Evolutionary conservation across 2,329 filamentous ascomycete species (phyloP).

Genomic region (Aspergillus sp.): DNA sequence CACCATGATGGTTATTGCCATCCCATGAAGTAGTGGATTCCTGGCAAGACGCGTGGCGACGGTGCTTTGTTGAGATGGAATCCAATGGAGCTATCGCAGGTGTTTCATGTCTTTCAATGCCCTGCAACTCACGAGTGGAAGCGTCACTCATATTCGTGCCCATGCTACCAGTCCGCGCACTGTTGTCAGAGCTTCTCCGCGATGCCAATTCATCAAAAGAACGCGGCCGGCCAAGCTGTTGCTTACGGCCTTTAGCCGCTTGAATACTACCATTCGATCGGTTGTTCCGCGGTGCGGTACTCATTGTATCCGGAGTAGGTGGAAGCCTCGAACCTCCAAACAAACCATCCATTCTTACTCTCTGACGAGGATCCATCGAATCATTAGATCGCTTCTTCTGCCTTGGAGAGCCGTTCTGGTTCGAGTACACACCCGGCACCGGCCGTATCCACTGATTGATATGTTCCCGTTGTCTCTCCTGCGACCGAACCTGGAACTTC

Average conservation of each 20-base stretch:
- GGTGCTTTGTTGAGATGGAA: not conserved
- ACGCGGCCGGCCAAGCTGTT: slow-evolving; percentile 21
- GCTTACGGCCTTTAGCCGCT: slow-evolving; percentile 20
- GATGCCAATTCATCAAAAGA: slow-evolving; percentile 30
- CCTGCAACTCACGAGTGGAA: slow-evolving; percentile 17
- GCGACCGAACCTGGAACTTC: slow-evolving; percentile 3
- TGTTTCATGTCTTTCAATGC: slow-evolving; percentile 15
- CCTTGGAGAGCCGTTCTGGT: no score
- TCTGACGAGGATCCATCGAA: slow-evolving; percentile 18
- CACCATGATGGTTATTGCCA: slow-evolving; percentile 8
- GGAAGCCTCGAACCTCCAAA: slow-evolving; percentile 31
- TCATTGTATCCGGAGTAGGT: slow-evolving; percentile 40
- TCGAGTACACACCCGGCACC: slow-evolving; percentile 9
- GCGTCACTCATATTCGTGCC: slow-evolving; percentile 28
- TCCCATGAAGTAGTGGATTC: slow-evolving; percentile 16
- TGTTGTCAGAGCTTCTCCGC: slow-evolving; percentile 24
- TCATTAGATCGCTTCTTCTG: slow-evolving; percentile 8
- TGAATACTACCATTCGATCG: slow-evolving; percentile 31
- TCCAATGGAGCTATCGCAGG: slow-evolving; percentile 28
- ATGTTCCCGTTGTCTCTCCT: slow-evolving; percentile 17
- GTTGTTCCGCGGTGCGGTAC: slow-evolving; percentile 26
- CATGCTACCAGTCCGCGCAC: slow-evolving; percentile 23
- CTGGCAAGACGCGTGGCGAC: slow-evolving; percentile 11
- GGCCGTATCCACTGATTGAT: slow-evolving; percentile 30
- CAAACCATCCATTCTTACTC: slow-evolving; percentile 23